Evolutionary conservation across 331 rosid species (phyloP).

Genomic region (Malus hybrid): DNA sequence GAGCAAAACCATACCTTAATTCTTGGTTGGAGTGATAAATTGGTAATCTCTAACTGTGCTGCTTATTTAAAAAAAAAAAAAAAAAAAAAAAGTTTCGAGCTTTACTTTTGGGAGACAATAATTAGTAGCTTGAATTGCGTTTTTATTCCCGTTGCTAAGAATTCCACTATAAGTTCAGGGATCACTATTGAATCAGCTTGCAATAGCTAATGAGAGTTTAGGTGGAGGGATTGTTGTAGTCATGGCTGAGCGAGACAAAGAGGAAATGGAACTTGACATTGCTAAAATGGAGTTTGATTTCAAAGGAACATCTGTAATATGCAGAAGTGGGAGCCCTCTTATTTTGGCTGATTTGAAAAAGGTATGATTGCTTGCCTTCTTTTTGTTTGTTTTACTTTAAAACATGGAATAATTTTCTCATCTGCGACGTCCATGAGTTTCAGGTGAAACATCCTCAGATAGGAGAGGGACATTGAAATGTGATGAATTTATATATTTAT

Average conservation of each 20-base stretch:
- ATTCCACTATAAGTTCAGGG: slow-evolving; percentile 43
- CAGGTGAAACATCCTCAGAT: not conserved
- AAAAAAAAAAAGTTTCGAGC: not conserved
- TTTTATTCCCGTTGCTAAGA: slow-evolving; percentile 1
- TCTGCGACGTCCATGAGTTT: not conserved
- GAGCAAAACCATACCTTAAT: slow-evolving; percentile 80
- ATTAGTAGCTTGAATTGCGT: not conserved
- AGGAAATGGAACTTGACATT: slow-evolving; percentile 93
- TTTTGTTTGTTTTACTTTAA: not conserved
- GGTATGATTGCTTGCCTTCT: slow-evolving; percentile 27
- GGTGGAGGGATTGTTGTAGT: slow-evolving; percentile 87
- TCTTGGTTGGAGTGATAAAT: slow-evolving; percentile 93
- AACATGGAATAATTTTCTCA: not conserved
- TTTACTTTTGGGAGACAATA: not conserved
- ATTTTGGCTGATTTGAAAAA: slow-evolving; percentile 87
- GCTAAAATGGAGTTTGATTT: slow-evolving; percentile 89
- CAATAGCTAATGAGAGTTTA: slow-evolving; percentile 84
- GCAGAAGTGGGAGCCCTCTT: slow-evolving; percentile 92
- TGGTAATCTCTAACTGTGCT: slow-evolving; percentile 34
- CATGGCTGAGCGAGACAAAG: slow-evolving; percentile 94
- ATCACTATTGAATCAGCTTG: slow-evolving; percentile 75
- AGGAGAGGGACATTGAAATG: not conserved
- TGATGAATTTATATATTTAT: not conserved
- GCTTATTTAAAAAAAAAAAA: not conserved
- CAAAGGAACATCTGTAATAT: slow-evolving; percentile 84